Conservation (phyloP, 345 rosid genomes). For the Bretschneidera sinensis region DNA sequence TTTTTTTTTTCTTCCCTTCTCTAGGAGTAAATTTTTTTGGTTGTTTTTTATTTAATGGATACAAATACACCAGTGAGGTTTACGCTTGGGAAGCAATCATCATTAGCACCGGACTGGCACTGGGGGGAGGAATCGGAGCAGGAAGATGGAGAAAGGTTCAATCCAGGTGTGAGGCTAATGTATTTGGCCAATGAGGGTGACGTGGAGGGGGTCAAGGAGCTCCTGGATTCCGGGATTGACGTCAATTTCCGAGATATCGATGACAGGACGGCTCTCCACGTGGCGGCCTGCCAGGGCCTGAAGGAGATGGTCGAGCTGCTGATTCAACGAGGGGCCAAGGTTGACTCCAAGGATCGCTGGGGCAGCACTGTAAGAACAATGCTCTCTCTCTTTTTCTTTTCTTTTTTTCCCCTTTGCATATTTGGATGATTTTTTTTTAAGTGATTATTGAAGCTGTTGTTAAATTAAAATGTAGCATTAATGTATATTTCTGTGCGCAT, state of each 20-base stretch:
- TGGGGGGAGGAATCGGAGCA: slow-evolving; percentile 35
- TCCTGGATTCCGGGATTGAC: slow-evolving; percentile 60
- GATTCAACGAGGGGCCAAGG: slow-evolving; percentile 47
- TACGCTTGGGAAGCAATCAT: slow-evolving; percentile 61
- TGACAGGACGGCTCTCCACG: slow-evolving; percentile 76
- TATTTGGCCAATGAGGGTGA: slow-evolving; percentile 69
- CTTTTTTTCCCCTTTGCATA: neutral
- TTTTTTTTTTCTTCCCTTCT: neutral
- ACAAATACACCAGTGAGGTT: slow-evolving; percentile 37
- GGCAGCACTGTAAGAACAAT: slow-evolving; percentile 79
- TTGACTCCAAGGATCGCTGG: slow-evolving; percentile 79
- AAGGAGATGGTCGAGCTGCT: slow-evolving; percentile 56
- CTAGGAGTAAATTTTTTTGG: too few relatives aligned
- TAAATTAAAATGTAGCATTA: too few relatives aligned
- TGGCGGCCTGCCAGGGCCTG: slow-evolving; percentile 84
- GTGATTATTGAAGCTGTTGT: too few relatives aligned
- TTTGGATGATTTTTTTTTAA: neutral
- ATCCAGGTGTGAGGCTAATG: slow-evolving; percentile 60
- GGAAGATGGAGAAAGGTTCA: slow-evolving; percentile 41
- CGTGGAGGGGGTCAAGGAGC: slow-evolving; percentile 63
- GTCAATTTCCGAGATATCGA: slow-evolving; percentile 83
- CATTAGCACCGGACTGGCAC: slow-evolving; percentile 59
- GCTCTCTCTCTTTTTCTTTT: neutral
- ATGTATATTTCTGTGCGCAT: too few relatives aligned
- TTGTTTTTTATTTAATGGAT: slow-evolving; percentile 40